Evolutionary conservation across 805 yeast species (phyloP), one percentile per base, ranked within the genome.

Genomic region (Saccharomycopsis amapae): DNA sequence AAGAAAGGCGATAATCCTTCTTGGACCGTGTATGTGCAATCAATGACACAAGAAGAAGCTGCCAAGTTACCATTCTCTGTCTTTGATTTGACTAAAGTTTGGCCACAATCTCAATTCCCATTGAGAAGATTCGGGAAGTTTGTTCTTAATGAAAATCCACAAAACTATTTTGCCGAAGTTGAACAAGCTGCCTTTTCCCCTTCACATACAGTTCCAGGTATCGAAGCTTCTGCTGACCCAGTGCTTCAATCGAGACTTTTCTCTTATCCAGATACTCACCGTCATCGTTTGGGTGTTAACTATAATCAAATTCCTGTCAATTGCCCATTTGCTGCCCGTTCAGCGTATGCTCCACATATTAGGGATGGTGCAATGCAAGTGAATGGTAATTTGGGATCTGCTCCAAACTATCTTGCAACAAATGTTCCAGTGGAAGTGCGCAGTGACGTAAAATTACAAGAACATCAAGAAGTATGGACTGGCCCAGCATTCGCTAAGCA

Each of bases 91-190:
- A 87, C 96, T 53, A 88, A 88, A 70, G 83, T 85, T 46, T 87
- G 96, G 96, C 87, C 96, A 30, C 94, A 87, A 61, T 69, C 67
- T 56, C 81, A 86, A 47, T 87, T 78, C 73, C 96, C 96, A 59
- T 66, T 87, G 68, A 78, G 95, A 64, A 79, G 79, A 63, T 81
- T 87, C 61, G 96, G 95, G 62, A 80, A 79, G 62, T 68, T 86
- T 54, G 78, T 77, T 1, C 66, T 86, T 62, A 82, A 86, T 64
- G 85, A 84, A 66, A 86, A 86, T 67, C 93, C 95, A 50, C 69
- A 75, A 64, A 86, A 86, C 65, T 87, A 79, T 66, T 86, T 85
- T 62, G 95, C 95, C 41, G 95, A 85, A 62, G 75, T 83, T 47
- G 94, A 85, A 63, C 93, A 85, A 62, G 84, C 81, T 51, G 94